These are phyloP conservation scores for Oryza glumipatula DNA, from an alignment of 176 grass and related monocot species.

Conservation along the genomic window DNA sequence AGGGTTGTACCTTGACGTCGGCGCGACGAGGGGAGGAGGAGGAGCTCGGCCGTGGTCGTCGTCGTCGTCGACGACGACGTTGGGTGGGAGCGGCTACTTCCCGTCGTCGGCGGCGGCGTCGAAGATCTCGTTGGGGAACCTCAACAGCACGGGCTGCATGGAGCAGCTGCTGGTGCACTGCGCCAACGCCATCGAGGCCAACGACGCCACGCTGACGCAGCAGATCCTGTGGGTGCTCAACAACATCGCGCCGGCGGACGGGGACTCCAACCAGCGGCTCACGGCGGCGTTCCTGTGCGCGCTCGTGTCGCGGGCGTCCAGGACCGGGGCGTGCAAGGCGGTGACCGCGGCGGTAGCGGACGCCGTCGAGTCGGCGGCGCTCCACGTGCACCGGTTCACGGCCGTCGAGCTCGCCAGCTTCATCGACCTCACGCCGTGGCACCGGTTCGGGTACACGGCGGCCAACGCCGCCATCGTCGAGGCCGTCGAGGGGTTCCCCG, in stretches of 20 bases:
- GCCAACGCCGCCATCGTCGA: slow-evolving; percentile 87
- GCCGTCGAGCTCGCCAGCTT: slow-evolving; percentile 88
- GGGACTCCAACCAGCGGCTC: slow-evolving; percentile 87
- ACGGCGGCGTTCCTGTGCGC: slow-evolving; percentile 88
- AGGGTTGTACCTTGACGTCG: slow-evolving; percentile 59
- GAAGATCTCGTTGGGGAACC: slow-evolving; percentile 72
- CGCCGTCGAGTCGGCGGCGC: slow-evolving; percentile 52
- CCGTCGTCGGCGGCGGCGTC: background rate
- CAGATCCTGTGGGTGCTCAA: slow-evolving; percentile 99
- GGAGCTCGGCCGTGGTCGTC: slow-evolving; percentile 49
- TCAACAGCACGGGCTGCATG: slow-evolving; percentile 81
- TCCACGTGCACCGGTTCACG: slow-evolving; percentile 74
- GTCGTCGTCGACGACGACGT: slow-evolving; percentile 49
- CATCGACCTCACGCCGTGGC: slow-evolving; percentile 96
- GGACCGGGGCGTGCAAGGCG: slow-evolving; percentile 85
- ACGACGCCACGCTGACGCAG: slow-evolving; percentile 95
- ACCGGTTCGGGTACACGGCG: slow-evolving; percentile 89
- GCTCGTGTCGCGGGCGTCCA: slow-evolving; percentile 81
- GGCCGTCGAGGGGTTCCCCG: slow-evolving; percentile 71
- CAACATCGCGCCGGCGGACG: slow-evolving; percentile 94
- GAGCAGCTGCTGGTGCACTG: slow-evolving; percentile 99
- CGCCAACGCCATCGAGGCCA: slow-evolving; percentile 93
- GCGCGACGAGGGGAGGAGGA: slow-evolving; percentile 27
- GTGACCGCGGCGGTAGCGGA: slow-evolving; percentile 52
- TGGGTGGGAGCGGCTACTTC: slow-evolving; percentile 39